Conservation (phyloP, 1,284 basidiomycete genomes). For the Ceratobasidium sp. region DNA sequence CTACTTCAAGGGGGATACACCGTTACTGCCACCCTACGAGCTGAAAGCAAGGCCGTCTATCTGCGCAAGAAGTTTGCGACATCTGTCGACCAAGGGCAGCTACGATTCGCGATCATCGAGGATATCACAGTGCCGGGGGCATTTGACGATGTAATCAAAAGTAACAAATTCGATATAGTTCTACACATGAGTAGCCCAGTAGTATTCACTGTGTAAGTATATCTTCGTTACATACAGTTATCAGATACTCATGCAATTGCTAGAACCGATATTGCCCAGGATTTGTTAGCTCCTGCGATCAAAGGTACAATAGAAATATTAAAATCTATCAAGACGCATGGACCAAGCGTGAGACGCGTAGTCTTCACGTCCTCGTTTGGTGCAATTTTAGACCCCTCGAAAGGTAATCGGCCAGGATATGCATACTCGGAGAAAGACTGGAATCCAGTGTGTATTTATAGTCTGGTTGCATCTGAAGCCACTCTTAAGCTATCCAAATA, state of each 20-base stretch:
- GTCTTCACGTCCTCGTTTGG: conserved; percentile 63
- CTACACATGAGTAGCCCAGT: conserved; percentile 45
- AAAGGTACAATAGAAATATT: conserved; percentile 62
- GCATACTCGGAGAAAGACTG: conserved; percentile 46
- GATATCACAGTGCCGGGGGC: conserved; percentile 47
- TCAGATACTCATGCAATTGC: neutral
- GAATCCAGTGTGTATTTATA: conserved; percentile 37
- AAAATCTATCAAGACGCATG: conserved; percentile 54
- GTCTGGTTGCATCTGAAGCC: conserved; percentile 13
- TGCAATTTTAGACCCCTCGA: conserved; percentile 50
- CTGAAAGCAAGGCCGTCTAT: conserved; percentile 46
- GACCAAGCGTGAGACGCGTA: conserved; percentile 58
- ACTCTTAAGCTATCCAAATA: neutral
- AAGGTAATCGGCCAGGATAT: conserved; percentile 48
- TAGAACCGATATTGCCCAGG: conserved; percentile 50
- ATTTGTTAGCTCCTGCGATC: conserved; percentile 62
- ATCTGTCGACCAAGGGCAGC: conserved; percentile 23
- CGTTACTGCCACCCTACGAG: conserved; percentile 44
- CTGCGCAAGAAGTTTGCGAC: conserved; percentile 43
- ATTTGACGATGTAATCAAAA: conserved; percentile 49
- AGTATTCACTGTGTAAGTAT: conserved; percentile 8
- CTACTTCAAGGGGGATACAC: conserved; percentile 38
- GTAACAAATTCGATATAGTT: conserved; percentile 47
- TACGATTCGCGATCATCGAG: conserved; percentile 42
- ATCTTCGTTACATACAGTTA: no score